Conservation (phyloP, 768 basidiomycete genomes). For the Plicaturopsis crispa region DNA sequence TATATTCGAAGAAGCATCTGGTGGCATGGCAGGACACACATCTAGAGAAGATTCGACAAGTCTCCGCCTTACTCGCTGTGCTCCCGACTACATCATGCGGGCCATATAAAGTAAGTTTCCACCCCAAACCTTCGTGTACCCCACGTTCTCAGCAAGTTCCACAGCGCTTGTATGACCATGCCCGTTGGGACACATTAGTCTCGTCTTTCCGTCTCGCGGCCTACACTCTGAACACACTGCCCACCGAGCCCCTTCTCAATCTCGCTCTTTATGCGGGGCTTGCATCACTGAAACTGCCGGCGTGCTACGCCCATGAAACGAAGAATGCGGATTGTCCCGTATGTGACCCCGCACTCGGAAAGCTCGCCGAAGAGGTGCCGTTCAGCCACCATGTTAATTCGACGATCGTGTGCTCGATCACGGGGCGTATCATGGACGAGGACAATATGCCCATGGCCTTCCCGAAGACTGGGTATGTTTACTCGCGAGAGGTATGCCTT, state of each 20-base stretch:
- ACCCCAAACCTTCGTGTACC: background rate
- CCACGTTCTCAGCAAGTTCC: background rate
- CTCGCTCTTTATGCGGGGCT: conserved; percentile 89
- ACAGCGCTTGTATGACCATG: conserved; percentile 76
- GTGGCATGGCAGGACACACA: conserved; percentile 80
- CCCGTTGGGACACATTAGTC: conserved; percentile 71
- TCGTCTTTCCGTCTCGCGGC: conserved; percentile 80
- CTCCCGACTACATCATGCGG: conserved; percentile 61
- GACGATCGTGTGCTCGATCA: conserved; percentile 88
- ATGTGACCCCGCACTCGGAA: conserved; percentile 71
- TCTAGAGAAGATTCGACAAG: conserved; percentile 66
- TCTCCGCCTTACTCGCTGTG: conserved; percentile 71
- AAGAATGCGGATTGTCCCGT: conserved; percentile 88
- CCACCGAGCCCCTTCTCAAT: conserved; percentile 79
- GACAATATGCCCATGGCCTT: conserved; percentile 91
- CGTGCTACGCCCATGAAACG: conserved; percentile 58
- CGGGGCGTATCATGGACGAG: conserved; percentile 91
- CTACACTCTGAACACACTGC: conserved; percentile 81
- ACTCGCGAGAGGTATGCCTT: conserved; percentile 76
- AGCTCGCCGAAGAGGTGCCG: conserved; percentile 81
- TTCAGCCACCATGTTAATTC: conserved; percentile 93
- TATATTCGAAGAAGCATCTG: conserved; percentile 78
- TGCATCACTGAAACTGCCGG: conserved; percentile 81
- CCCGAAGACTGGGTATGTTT: conserved; percentile 86
- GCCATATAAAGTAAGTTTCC: conserved; percentile 63